phyloP scores from a whole-genome alignment of 2,329 filamentous ascomycete genomes.

The Colletotrichum horii region DNA sequence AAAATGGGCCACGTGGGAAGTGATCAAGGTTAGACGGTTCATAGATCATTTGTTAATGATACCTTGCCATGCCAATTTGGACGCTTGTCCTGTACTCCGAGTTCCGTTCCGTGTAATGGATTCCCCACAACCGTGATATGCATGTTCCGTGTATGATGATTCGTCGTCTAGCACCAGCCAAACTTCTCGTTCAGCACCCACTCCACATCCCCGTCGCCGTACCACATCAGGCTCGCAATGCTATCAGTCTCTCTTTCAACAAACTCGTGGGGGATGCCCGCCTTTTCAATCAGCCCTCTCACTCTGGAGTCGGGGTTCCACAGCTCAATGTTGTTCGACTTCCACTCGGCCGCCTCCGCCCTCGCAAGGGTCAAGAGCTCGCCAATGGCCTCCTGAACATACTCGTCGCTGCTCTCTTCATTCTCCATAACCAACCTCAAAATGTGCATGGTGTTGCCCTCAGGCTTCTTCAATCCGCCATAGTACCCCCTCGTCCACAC shows the following conservation, averaged over 20 bases:
- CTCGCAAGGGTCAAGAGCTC: conserved; percentile 72
- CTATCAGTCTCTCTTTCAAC: conserved; percentile 68
- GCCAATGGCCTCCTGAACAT: conserved; percentile 59
- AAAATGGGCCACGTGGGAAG: conserved; percentile 11
- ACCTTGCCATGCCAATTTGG: conserved; percentile 20
- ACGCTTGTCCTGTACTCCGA: background rate
- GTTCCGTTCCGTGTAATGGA: background rate
- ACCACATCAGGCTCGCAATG: conserved; percentile 77
- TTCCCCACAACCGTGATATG: background rate
- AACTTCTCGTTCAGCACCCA: conserved; percentile 82
- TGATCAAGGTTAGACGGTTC: conserved; percentile 23
- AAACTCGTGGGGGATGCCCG: conserved; percentile 53
- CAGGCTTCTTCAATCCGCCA: conserved; percentile 53
- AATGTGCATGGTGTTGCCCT: conserved; percentile 72
- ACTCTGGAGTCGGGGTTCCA: conserved; percentile 79
- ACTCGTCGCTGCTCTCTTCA: conserved; percentile 40
- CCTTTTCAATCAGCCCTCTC: conserved; percentile 48
- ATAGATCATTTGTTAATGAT: conserved; percentile 26
- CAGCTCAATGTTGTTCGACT: conserved; percentile 72
- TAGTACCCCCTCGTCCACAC: conserved; percentile 75
- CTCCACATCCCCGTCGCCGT: conserved; percentile 65
- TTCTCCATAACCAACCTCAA: conserved; percentile 73
- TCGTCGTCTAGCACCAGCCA: conserved; percentile 68
- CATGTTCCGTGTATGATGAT: background rate
- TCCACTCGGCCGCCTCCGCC: conserved; percentile 73